Evolutionary conservation across 2,329 filamentous ascomycete species (phyloP).

Genomic region (Pseudovirgaria hyperparasitica): DNA sequence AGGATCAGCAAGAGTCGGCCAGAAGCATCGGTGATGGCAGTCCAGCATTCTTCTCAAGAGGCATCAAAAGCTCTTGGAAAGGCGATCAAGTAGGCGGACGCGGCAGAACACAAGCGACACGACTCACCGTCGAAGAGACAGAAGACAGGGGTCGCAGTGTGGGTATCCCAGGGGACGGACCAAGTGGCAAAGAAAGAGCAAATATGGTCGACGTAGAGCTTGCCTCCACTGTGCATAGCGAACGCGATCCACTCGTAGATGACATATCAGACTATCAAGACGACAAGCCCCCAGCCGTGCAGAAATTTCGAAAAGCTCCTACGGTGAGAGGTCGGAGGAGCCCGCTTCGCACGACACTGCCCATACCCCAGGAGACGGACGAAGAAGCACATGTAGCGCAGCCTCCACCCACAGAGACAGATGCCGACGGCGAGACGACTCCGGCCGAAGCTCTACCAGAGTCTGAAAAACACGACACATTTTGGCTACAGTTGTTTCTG

Average conservation of each 20-base stretch:
- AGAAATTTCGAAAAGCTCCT: constrained; percentile 39
- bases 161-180: constrained; percentile 26
- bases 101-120: constrained; percentile 21
- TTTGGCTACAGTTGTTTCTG: constrained; percentile 83
- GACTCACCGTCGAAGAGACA: constrained; percentile 18
- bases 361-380: constrained; percentile 38
- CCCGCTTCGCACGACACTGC: constrained; percentile 25
- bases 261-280: constrained; percentile 29
- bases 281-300: constrained; percentile 43
- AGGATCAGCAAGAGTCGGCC: constrained; percentile 39
- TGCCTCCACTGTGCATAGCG: constrained; percentile 46
- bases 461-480: constrained; percentile 70
- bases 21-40: constrained; percentile 34
- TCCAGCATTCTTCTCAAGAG: constrained; percentile 28
- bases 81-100: constrained; percentile 31
- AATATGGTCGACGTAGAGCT: constrained; percentile 78
- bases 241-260: constrained; percentile 29
- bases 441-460: constrained; percentile 51
- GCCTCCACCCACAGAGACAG: constrained; percentile 35
- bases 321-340: constrained; percentile 26
- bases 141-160: constrained; percentile 28
- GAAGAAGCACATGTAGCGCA: constrained; percentile 34
- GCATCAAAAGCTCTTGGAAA: constrained; percentile 46
- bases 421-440: constrained; percentile 28
- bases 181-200: constrained; percentile 45